A percentile compares a stretch with the other conserved stretches of the same genome.
phyloP scores from a whole-genome alignment of 2,329 filamentous ascomycete species.

The Hypomyces rosellus region DNA sequence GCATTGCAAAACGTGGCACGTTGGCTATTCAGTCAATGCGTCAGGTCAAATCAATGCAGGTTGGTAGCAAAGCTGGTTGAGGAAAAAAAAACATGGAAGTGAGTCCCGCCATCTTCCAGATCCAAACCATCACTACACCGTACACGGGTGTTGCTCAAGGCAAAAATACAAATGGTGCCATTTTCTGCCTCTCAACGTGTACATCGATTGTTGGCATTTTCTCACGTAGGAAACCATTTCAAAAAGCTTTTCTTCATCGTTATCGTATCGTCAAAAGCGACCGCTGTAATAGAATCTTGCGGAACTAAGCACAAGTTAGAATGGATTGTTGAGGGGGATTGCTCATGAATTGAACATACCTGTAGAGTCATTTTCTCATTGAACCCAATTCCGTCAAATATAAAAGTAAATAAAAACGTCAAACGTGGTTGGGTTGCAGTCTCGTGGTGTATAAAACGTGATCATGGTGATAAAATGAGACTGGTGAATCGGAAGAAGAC shows the following conservation, averaged over 20 bases:
- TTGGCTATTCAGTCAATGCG: neutral
- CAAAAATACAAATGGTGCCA: neutral
- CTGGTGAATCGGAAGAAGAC: slow-evolving; percentile 8
- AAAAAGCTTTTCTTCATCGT: too few species aligned
- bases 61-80: slow-evolving; percentile 5
- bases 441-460: slow-evolving; percentile 17
- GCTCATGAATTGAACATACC: neutral
- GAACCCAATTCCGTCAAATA: neutral
- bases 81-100: slow-evolving; percentile 8
- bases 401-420: slow-evolving; percentile 6
- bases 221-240: too few species aligned
- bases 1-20: neutral
- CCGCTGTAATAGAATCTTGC: too few species aligned
- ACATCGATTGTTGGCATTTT: too few species aligned
- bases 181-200: neutral
- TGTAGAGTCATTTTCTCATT: slow-evolving; percentile 2
- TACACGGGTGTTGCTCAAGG: neutral
- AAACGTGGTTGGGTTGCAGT: slow-evolving; percentile 10
- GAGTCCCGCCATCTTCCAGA: slow-evolving; percentile 8
- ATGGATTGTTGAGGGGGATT: neutral
- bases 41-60: slow-evolving; percentile 3
- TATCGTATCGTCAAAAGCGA: too few species aligned
- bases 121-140: slow-evolving; percentile 2
- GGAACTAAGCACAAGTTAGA: neutral
- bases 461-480: slow-evolving; percentile 12